Evolutionary conservation across 768 basidiomycete species (phyloP), one percentile per base, ranked within the genome.

Genomic region (Suillus alpinus): DNA sequence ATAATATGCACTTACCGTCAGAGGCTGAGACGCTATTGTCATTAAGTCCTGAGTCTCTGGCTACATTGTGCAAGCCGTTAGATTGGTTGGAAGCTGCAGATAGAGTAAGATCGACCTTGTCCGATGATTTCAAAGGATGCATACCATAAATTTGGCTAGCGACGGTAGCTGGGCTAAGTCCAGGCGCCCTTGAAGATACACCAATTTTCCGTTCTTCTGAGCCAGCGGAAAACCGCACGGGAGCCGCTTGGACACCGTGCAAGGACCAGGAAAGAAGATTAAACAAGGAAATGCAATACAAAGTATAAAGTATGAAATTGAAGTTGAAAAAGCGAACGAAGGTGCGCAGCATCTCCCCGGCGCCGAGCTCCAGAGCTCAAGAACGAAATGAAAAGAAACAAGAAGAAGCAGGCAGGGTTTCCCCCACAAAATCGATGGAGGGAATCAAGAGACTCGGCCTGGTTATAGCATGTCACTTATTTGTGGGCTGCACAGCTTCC

Each of bases 291-390:
- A 23, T 52, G 26, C 31, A 57, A 43, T 16, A 34, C 7, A 40
- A 37, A 23, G 12, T 32, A 60, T 41, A 18, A 44, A 34, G 32
- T 6, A 43, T 2, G 9, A 20, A 55, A 12, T 55, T 18, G 18
- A 31, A 57, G 6, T 36, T 56, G 34, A 31, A 41, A 58, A 51
- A 16, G 39, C 49, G 49, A 58, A 20, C 26, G 43, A 49, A 58
- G 64, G 62, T 51, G 62, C 47, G 40, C 64, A 59, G 64, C 64
- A 65, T 65, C 64, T 63, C 59, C 20, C 31, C 34, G 32, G 31
- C 58, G 31, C 29, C 51, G 56, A 60, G 59, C 62, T 50, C 63
- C 62, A 56, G 53, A 65, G 62, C 64, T 58, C 40, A 31, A 51
- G 50, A 63, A 41, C 13, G 26, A 20, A 14, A 34, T 4, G 20